Base-by-base conservation (phyloP, 768 basidiomycete species). In the Imleria badia region DNA sequence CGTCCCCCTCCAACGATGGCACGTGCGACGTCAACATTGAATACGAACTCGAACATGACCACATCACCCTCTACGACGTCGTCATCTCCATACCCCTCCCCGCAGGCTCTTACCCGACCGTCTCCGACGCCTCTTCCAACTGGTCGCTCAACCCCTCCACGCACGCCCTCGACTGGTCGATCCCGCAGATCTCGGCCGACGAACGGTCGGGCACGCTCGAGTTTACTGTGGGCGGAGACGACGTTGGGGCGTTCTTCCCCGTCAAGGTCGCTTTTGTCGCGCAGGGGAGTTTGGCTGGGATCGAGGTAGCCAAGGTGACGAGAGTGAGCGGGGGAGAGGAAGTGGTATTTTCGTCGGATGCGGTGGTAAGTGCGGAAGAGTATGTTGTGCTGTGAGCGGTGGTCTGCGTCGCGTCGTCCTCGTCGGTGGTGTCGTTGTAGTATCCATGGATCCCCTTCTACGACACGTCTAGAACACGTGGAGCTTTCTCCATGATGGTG, bases 1-100 rank as follows among this genome's bases (percentile, higher is more conserved):
- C 95, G 13, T 87, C 93, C 13, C 89, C 91, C 7, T 86, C 90
- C 36, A 92, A 91, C 62, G 89, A 93, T 56, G 94, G 94, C n/a
- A 88, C 87, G 1, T 90, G 87, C 61, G 94, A 96, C 59, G 91
- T 98, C 55, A 95, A 91, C 72, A 91, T 98, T 58, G 97, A 98
- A 72, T 98, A 97, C 67, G 95, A 98, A 69, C 87, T 98, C 43
- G 94, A 96, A 68, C 90, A 93, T 59, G 81, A 89, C 58, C 80
- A 79, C 45, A 73, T 98, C 50, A 83, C 84, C 0, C 78, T 98
- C 3, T 83, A 91, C 69, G 91, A 98, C 68, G 82, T 95, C 22
- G 78, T 84, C 59, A 92, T 98, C 57, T 87, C 88, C 49, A 96
- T 98, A 61, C 94, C 96, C 23, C 84, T 98, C 44, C 95, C 95